Evolutionary conservation across 2,329 filamentous ascomycete species (phyloP).

Genomic region (Claviceps pazoutovae): DNA sequence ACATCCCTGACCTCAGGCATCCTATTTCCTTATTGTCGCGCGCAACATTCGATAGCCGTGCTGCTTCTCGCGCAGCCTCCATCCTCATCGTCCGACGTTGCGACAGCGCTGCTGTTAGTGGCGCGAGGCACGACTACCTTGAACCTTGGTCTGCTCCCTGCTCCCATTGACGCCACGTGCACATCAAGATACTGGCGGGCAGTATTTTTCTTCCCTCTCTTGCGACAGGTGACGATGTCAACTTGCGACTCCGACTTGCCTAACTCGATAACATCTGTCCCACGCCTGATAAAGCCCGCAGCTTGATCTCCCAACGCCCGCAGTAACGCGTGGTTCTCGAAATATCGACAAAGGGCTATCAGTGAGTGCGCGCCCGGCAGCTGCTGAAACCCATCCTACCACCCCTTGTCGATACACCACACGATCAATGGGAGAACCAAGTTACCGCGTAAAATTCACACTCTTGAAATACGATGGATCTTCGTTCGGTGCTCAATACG

Average conservation of each 20-base stretch:
- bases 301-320: neutral
- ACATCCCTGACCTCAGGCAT: conserved; percentile 1
- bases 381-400: neutral
- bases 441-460: neutral
- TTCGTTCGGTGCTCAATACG: conserved; percentile 40
- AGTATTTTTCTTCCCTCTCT: neutral
- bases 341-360: neutral
- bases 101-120: neutral
- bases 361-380: neutral
- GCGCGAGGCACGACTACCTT: neutral
- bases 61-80: neutral
- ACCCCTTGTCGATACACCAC: neutral
- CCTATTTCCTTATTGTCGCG: neutral
- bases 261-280: conserved; percentile 7
- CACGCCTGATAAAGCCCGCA: conserved; percentile 7
- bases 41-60: neutral
- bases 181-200: neutral
- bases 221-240: conserved; percentile 13
- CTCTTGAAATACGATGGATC: conserved; percentile 28
- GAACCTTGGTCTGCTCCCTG: conserved; percentile 3
- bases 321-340: neutral
- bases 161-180: conserved; percentile 2
- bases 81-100: neutral
- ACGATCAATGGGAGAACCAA: neutral
- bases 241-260: conserved; percentile 11